Evolutionary conservation across 2,329 filamentous ascomycete species (phyloP).

Genomic region (Monosporascus sp.): DNA sequence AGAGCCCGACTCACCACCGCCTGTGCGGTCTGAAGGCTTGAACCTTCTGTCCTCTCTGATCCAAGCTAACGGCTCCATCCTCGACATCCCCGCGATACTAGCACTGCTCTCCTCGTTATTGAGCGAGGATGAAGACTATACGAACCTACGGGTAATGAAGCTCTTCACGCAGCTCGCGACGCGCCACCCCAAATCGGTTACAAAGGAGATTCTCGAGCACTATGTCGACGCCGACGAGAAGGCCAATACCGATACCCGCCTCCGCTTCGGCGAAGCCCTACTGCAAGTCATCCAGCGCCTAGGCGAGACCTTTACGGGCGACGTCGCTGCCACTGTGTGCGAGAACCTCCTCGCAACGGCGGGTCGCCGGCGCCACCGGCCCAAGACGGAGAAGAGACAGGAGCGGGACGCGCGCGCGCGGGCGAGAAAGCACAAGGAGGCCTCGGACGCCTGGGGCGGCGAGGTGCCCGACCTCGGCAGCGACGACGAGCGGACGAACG

Average conservation of each 20-base stretch:
- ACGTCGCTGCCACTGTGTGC: constrained; percentile 45
- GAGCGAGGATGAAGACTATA: constrained; percentile 64
- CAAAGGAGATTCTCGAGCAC: constrained; percentile 59
- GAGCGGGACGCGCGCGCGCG: constrained; percentile 43
- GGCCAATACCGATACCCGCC: constrained; percentile 55
- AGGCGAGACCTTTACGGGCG: constrained; percentile 50
- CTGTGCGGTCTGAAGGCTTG: constrained; percentile 62
- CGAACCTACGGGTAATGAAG: constrained; percentile 64
- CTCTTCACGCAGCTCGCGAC: constrained; percentile 58
- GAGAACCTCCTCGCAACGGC: constrained; percentile 60
- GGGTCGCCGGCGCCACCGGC: constrained; percentile 56
- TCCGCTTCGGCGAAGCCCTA: constrained; percentile 65
- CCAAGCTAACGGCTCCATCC: constrained; percentile 45
- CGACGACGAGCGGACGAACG: constrained; percentile 33
- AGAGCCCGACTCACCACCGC: constrained; percentile 56
- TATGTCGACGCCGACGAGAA: constrained; percentile 62
- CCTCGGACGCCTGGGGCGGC: constrained; percentile 51
- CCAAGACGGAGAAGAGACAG: constrained; percentile 55
- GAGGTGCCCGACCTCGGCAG: constrained; percentile 36
- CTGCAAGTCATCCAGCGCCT: constrained; percentile 59
- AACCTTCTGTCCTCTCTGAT: constrained; percentile 57
- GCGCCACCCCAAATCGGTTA: constrained; percentile 57
- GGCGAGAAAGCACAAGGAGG: constrained; percentile 45
- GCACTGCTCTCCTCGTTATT: constrained; percentile 61
- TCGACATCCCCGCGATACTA: constrained; percentile 63